Evolutionary conservation across 352 stramenopile genomes (phyloP), one percentile per base, ranked within the genome.

Genomic region (Phytopythium kandeliae): DNA sequence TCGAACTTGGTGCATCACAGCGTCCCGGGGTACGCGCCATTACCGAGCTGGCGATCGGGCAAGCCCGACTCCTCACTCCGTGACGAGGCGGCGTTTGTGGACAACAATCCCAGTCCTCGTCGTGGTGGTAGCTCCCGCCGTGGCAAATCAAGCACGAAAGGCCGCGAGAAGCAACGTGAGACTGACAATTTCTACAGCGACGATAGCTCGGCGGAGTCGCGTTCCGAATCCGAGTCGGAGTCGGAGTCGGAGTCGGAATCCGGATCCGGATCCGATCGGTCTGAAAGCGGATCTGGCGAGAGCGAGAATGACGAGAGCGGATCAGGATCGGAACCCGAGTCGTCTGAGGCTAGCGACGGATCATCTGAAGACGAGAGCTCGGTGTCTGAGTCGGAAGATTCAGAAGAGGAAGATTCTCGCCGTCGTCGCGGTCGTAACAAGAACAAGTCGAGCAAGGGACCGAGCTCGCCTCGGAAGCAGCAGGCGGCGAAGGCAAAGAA

Each of bases 1-100:
- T 96, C 85, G 17, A 81, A 86, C 57, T 67, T 96, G 54, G 82
- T 96, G 28, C 85, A 74, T 12, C 86, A 97, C 63, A 83, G 60
- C 25, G 86, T 96, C 15, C 67, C 74, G 13, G 91, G 91, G 1
- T 97, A 97, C 63, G 46, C 76, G 0, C 43, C 71, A 4, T 48
- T 97, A 37, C 80, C 81, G 0, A 54, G 74, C 19, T 97, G 89
- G 89, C 74, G 86, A 19, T 63, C 52, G 24, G 62, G 67, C 15
- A 86, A 85, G 48, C 72, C 82, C 0, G 81, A 96, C 40, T 62
- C 65, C 12, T 82, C 72, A 10, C 61, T 94, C 26, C 84, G 89
- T 33, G 86, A 97, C 16, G 83, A 89, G 55, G 70, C 62, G 5
- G 69, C 69, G 15, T 68, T 78, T 33, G 56, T 74, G 8, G 67